Percentiles rank a stretch among this genome's conserved stretches.
Conservation (phyloP, 2,329 filamentous ascomycete genomes). For the Hypoxylon sp. region DNA sequence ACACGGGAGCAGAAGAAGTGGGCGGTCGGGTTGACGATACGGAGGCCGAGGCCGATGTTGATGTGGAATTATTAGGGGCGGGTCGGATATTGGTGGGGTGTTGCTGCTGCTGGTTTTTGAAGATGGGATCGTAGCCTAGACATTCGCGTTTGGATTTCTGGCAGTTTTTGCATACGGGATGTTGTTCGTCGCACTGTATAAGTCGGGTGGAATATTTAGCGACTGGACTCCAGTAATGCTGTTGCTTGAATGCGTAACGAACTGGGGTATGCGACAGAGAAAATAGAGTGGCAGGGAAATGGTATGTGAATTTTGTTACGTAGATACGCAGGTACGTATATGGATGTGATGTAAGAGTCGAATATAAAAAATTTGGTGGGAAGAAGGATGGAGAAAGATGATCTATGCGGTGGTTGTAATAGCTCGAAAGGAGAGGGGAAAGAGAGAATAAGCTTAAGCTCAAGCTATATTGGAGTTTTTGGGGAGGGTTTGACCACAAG, state of each 20-base stretch:
- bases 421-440: conserved; percentile 3
- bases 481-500: conserved; percentile 20
- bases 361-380: background rate
- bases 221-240: conserved; percentile 13
- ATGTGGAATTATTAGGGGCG: conserved; percentile 65
- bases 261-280: background rate
- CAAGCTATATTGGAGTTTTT: conserved; percentile 27
- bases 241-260: conserved; percentile 36
- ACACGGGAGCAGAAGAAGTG: conserved; percentile 44
- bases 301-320: too few species aligned
- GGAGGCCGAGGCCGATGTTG: conserved; percentile 46
- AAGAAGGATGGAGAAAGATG: background rate
- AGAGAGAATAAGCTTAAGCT: conserved; percentile 6
- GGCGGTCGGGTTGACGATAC: conserved; percentile 50
- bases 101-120: conserved; percentile 72
- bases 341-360: background rate
- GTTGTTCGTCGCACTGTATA: conserved; percentile 91
- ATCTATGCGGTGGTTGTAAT: background rate
- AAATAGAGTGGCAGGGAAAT: background rate
- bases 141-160: conserved; percentile 91
- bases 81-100: conserved; percentile 81
- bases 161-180: conserved; percentile 92
- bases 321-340: background rate
- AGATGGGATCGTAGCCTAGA: conserved; percentile 88
- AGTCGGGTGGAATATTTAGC: conserved; percentile 27